Base-by-base conservation (phyloP, 106 monocot species). In the Dioscorea dumetorum region DNA sequence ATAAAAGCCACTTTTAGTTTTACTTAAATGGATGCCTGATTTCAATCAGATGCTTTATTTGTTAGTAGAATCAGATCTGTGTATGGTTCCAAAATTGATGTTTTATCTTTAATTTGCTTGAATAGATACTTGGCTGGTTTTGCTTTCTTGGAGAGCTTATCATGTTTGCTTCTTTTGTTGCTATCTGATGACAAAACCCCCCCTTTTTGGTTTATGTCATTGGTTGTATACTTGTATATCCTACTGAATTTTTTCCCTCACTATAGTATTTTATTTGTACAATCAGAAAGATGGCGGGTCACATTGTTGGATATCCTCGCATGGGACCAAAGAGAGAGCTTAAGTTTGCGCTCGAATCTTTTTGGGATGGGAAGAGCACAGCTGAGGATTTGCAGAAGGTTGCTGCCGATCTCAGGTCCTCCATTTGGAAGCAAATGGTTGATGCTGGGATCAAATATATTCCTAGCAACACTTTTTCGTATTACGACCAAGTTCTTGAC, bases 251-350 rank as follows among this genome's bases (percentile, higher is more conserved):
- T 28, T 28, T 28, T 28, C 3, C 3, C 28, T 28, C 28, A 28
- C 5, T 54, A 54, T 54, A 18, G 5, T 16, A 2, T 54, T 54
- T 13, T 19, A 54, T 54, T 16, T 18, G 15, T 19, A 4, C 54
- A 54, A 54, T 18, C 54, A 77, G 81, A 54, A 74, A 77, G 50
- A 82, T 82, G 82, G 82, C 82, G 23, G 77, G 77, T 48, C 82
- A 82, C 70, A 77, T 82, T 70, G 77, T 82, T 74, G 82, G 82
- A 56, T 82, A 82, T 58, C 82, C 82, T 22, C 82, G 82, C 17
- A 82, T 82, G 82, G 82, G 82, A 19, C 82, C 82, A 19, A 82
- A 82, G 77, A 82, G 82, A 74, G 82, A 82, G 73, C 82, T 82
- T n/a, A 82, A 82, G 73, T 82, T 82, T 73, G 82, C 82, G 12